Base-by-base conservation (phyloP, 768 basidiomycete species). In the Mycena sanguinolenta region DNA sequence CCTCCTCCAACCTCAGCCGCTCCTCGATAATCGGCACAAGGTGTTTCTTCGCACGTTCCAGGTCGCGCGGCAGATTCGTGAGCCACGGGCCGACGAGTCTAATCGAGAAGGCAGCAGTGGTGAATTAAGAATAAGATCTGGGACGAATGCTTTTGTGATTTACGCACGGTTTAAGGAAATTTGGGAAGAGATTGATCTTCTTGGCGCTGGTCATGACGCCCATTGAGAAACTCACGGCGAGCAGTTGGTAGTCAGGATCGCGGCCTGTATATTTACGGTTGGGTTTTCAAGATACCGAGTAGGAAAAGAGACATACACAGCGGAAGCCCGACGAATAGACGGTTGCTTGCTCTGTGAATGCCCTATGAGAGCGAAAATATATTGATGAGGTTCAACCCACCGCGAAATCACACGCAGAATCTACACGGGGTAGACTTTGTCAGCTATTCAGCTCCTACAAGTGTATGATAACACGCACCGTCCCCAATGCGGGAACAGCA, bases 101-200 rank as follows among this genome's bases (percentile, higher is more conserved):
- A 27, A n/a, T n/a, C n/a, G n/a, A n/a, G n/a, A n/a, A n/a, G n/a
- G n/a, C n/a, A n/a, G n/a, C 39, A 13, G 8, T 2, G 44, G 44
- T 17, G 8, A 34, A 6, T 10, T 30, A 13, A 32, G 32, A 34
- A 19, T 13, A 8, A 17, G 12, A 13, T n/a, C n/a, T n/a, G 5
- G 5, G 19, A 28, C 13, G 39, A 42, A 19, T 42, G 30, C 9
- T 34, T 12, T 12, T 34, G 1, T 21, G 32, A 14, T 34, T 13
- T 17, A 76, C 82, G 64, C 64, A 84, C 84, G 79, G 79, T 55
- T 77, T 79, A 28, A 85, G 42, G 60, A 81, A 75, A 8, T 50
- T 9, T 1, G 84, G 84, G 50, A 82, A 75, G 1, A 81, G 62
- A 25, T 75, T 78, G 13, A 86, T 70, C 1, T 80, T 42, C 0